These are phyloP conservation scores for Nannochloropsis salina DNA, from an alignment of 108 stramenopile genomes.

Conservation along the genomic window DNA sequence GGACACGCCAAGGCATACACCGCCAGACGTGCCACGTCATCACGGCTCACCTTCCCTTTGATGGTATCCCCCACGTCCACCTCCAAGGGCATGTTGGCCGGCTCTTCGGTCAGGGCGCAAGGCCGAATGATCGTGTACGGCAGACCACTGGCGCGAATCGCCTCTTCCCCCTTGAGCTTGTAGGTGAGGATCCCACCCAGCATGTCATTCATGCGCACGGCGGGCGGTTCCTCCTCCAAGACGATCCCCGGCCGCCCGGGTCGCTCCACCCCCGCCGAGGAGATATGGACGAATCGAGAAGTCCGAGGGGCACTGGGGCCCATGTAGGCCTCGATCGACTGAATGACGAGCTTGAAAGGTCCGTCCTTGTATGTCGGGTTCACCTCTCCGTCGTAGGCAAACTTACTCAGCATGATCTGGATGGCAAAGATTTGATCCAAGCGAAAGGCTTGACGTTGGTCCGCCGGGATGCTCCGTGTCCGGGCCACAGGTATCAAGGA, in stretches of 20 bases:
- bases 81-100: conserved; percentile 28
- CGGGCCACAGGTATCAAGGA: conserved; percentile 28
- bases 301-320: not conserved
- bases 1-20: conserved; percentile 29
- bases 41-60: conserved; percentile 44
- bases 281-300: conserved; percentile 34
- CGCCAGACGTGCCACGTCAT: conserved; percentile 35
- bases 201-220: conserved; percentile 50
- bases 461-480: conserved; percentile 27
- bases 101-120: conserved; percentile 41
- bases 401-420: conserved; percentile 53
- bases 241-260: conserved; percentile 38
- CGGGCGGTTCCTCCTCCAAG: conserved; percentile 40
- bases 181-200: conserved; percentile 35
- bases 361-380: conserved; percentile 44
- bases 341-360: conserved; percentile 30
- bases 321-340: conserved; percentile 29
- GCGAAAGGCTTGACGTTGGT: conserved; percentile 36
- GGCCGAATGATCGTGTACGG: conserved; percentile 34
- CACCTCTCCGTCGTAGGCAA: conserved; percentile 50
- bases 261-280: conserved; percentile 39
- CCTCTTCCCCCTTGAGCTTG: conserved; percentile 44
- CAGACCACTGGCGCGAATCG: conserved; percentile 31
- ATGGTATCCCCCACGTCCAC: conserved; percentile 39
- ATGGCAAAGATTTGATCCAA: conserved; percentile 31